A percentile compares a stretch with the other conserved stretches of the same genome.
Evolutionary conservation across 352 stramenopile genomes (phyloP).

Genomic region (Phytophthora sansomeana): DNA sequence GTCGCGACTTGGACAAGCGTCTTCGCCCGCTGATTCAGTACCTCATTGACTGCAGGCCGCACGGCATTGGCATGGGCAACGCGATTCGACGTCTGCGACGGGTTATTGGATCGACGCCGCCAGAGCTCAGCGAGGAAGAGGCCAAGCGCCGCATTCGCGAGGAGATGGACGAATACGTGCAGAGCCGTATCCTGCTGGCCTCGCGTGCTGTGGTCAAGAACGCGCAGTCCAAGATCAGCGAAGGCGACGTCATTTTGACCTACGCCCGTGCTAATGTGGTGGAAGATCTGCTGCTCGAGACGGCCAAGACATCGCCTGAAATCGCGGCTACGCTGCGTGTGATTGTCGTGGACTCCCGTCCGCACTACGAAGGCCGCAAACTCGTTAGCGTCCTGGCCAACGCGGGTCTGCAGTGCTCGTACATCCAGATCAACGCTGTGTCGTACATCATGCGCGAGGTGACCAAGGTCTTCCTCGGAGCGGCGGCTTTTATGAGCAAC

Average conservation of each 20-base stretch:
- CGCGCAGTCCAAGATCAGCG: conserved; percentile 87
- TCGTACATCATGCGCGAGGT: conserved; percentile 97
- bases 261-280: conserved; percentile 95
- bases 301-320: conserved; percentile 39
- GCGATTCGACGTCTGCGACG: conserved; percentile 93
- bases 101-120: conserved; percentile 88
- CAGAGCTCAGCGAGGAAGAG: conserved; percentile 87
- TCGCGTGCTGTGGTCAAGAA: conserved; percentile 91
- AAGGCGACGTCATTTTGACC: conserved; percentile 95
- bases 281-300: conserved; percentile 82
- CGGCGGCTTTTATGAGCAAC: conserved; percentile 96
- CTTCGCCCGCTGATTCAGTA: conserved; percentile 96
- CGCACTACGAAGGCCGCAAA: conserved; percentile 85
- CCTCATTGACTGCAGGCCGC: conserved; percentile 94
- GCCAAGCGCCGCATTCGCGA: conserved; percentile 87
- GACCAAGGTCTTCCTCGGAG: conserved; percentile 96
- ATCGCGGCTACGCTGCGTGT: conserved; percentile 80
- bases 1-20: conserved; percentile 88
- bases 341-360: conserved; percentile 94
- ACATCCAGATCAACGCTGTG: conserved; percentile 95
- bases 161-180: conserved; percentile 95
- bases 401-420: conserved; percentile 89
- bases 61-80: conserved; percentile 96
- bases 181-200: conserved; percentile 94
- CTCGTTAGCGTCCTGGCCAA: conserved; percentile 76